Conservation (phyloP, 2,329 filamentous ascomycete species). For the Cladorrhinum sp. region DNA sequence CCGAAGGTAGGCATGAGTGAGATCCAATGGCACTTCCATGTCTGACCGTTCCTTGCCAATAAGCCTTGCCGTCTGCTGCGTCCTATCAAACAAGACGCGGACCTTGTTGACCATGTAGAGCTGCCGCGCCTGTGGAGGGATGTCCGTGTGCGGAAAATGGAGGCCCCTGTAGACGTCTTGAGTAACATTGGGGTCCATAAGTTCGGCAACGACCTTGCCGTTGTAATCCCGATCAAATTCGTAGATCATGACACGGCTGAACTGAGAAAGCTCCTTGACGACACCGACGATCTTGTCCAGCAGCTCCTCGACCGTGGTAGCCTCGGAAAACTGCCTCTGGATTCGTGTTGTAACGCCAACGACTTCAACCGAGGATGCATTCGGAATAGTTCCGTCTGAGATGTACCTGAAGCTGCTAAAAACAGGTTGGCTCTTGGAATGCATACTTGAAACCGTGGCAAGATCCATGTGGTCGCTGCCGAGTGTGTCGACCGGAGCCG, state of each 20-base stretch:
- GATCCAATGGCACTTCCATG: constrained; percentile 70
- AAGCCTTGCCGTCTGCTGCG: constrained; percentile 72
- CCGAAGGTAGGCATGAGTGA: constrained; percentile 79
- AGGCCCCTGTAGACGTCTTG: constrained; percentile 82
- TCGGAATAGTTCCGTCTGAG: constrained; percentile 5
- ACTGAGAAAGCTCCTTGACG: constrained; percentile 83
- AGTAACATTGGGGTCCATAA: constrained; percentile 77
- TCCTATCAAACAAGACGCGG: constrained; percentile 78
- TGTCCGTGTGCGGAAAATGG: constrained; percentile 85
- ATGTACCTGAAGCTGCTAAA: constrained; percentile 5
- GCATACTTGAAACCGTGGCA: constrained; percentile 66
- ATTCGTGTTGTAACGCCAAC: constrained; percentile 90
- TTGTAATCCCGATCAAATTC: constrained; percentile 83
- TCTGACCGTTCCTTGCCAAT: constrained; percentile 75
- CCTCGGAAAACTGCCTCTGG: constrained; percentile 76
- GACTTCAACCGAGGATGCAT: constrained; percentile 58
- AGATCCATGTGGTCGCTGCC: constrained; percentile 22
- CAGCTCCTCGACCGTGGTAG: constrained; percentile 66
- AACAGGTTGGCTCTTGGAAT: constrained; percentile 60
- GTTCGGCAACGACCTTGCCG: constrained; percentile 79
- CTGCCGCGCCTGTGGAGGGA: constrained; percentile 77
- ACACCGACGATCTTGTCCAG: constrained; percentile 80
- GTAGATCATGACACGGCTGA: constrained; percentile 89
- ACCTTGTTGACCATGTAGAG: constrained; percentile 89
- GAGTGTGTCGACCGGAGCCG: constrained; percentile 17